Evolutionary conservation across 306 rosid species (phyloP).

Genomic region (Arachis hypogaea): DNA sequence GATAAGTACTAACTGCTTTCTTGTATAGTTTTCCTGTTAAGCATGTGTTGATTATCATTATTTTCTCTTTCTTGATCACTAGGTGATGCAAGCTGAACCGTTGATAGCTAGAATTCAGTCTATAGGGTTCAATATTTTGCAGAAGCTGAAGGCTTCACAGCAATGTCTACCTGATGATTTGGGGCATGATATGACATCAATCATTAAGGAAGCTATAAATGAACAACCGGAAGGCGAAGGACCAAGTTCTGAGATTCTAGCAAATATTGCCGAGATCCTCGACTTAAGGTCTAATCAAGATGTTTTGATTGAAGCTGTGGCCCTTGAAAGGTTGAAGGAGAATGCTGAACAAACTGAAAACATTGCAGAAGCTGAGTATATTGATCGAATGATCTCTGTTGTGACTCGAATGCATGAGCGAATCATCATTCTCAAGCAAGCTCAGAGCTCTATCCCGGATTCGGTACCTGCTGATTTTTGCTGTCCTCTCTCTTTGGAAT

Average conservation of each 20-base stretch:
- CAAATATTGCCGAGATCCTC: conserved; percentile 55
- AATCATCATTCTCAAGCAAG: conserved; percentile 56
- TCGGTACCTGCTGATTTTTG: conserved; percentile 75
- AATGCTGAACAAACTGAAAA: conserved; percentile 68
- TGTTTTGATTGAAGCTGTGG: conserved; percentile 74
- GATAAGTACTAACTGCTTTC: background rate
- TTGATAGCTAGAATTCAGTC: conserved; percentile 55
- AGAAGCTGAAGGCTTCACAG: conserved; percentile 51
- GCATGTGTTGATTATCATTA: conserved; percentile 30
- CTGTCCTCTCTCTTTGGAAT: conserved; percentile 86
- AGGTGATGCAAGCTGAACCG: conserved; percentile 70
- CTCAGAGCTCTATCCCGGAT: conserved; percentile 59
- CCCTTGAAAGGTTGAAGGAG: conserved; percentile 74
- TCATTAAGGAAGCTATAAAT: conserved; percentile 55
- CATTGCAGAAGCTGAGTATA: conserved; percentile 61
- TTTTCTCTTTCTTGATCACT: conserved; percentile 42
- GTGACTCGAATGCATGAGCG: conserved; percentile 57
- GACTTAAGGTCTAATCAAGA: conserved; percentile 65
- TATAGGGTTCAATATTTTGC: conserved; percentile 50
- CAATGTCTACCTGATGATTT: conserved; percentile 55
- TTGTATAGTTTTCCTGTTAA: conserved; percentile 7
- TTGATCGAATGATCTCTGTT: conserved; percentile 61
- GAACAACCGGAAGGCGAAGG: conserved; percentile 59
- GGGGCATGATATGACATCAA: conserved; percentile 50
- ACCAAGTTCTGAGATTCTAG: conserved; percentile 57